phyloP scores from a whole-genome alignment of 139 green algal species.

The Diplosphaera chodatii region DNA sequence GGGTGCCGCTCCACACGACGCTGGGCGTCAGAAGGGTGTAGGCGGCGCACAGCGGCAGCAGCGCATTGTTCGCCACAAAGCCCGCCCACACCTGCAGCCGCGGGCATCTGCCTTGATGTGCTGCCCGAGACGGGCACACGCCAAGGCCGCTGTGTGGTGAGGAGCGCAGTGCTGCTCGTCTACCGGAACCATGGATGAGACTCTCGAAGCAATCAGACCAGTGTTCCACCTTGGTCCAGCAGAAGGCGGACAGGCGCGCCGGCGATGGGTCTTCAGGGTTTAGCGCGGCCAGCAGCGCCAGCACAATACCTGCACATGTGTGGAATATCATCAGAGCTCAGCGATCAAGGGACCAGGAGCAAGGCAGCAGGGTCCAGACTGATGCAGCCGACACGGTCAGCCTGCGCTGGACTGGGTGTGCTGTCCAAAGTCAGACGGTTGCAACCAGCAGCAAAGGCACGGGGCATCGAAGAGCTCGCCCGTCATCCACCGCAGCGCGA shows the following conservation, averaged over 20 bases:
- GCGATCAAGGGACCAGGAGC: no score
- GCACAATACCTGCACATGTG: background rate
- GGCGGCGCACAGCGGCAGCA: constrained; percentile 35
- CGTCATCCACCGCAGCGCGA: constrained; percentile 38
- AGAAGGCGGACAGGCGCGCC: background rate
- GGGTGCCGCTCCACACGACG: constrained; percentile 40
- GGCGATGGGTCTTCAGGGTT: background rate
- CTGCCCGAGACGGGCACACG: no score
- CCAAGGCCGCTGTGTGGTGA: no score
- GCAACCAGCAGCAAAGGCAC: background rate
- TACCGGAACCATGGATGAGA: no score
- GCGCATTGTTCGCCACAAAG: constrained; percentile 21
- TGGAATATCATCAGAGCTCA: no score
- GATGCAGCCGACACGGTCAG: no score
- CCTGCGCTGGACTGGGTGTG: no score
- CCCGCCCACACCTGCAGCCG: constrained; percentile 13
- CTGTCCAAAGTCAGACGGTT: background rate
- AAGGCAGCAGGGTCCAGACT: no score
- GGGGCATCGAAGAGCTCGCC: background rate
- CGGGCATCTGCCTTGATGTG: no score
- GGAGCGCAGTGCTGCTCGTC: no score
- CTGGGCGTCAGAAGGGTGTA: constrained; percentile 30
- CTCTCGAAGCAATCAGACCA: background rate
- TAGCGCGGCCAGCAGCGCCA: background rate
- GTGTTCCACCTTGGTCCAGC: background rate